A percentile compares a stretch with the other conserved stretches of the same genome.
These are phyloP conservation scores for Stagonosporopsis chrysanthemi DNA, from an alignment of 2,329 filamentous ascomycete species.

Conservation along the genomic window DNA sequence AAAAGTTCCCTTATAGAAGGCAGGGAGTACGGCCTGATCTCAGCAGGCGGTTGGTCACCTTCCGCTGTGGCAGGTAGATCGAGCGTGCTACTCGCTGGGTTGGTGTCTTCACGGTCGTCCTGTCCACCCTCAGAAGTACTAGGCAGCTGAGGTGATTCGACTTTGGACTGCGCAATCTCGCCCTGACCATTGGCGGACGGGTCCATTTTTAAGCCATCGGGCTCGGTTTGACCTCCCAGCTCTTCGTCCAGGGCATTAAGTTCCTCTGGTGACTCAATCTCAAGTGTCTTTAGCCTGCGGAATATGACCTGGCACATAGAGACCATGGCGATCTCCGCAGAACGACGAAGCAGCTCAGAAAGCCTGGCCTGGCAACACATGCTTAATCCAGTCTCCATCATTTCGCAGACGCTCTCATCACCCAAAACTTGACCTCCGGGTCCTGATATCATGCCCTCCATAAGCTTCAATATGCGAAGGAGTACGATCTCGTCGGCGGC, in stretches of 20 bases:
- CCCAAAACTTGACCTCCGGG: slow-evolving; percentile 92
- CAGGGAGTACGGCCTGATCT: slow-evolving; percentile 87
- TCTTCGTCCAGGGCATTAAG: slow-evolving; percentile 70
- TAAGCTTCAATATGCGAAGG: slow-evolving; percentile 90
- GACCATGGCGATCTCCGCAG: slow-evolving; percentile 96
- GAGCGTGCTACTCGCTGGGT: slow-evolving; percentile 53
- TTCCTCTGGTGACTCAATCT: slow-evolving; percentile 75
- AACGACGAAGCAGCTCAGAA: slow-evolving; percentile 87
- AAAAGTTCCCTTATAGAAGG: slow-evolving; percentile 95
- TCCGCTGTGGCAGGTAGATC: slow-evolving; percentile 53
- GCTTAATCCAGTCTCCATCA: slow-evolving; percentile 97
- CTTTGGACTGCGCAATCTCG: slow-evolving; percentile 49
- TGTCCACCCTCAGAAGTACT: slow-evolving; percentile 42
- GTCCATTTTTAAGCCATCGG: slow-evolving; percentile 84
- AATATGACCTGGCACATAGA: slow-evolving; percentile 99
- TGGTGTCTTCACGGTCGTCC: slow-evolving; percentile 48
- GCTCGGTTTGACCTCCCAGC: slow-evolving; percentile 66
- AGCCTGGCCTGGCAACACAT: slow-evolving; percentile 96
- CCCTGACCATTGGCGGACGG: slow-evolving; percentile 73
- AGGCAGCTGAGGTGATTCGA: slow-evolving; percentile 46
- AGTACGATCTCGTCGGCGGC: slow-evolving; percentile 95
- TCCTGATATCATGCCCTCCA: slow-evolving; percentile 98
- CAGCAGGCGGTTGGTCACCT: slow-evolving; percentile 57
- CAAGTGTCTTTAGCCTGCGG: slow-evolving; percentile 85
- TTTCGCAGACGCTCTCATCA: slow-evolving; percentile 97